A percentile compares a stretch with the other conserved stretches of the same genome.
phyloP scores from a whole-genome alignment of 140 eudicot species.

The Stevia rebaudiana region DNA sequence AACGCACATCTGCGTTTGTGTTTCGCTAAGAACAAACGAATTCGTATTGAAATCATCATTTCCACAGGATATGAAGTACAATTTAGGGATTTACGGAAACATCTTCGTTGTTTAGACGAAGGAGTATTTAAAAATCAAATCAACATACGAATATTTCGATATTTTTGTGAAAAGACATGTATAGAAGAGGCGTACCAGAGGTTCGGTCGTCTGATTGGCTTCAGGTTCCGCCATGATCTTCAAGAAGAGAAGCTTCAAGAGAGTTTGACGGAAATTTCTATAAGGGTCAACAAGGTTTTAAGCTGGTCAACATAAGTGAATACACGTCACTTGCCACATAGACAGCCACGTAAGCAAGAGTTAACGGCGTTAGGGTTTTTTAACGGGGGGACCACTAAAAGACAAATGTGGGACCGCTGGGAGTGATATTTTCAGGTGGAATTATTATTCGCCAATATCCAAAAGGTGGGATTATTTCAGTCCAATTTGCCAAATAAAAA shows the following conservation, averaged over 20 bases:
- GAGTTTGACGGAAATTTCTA: slow-evolving; percentile 29
- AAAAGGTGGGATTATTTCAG: no score
- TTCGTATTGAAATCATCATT: background rate
- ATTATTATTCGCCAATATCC: no score
- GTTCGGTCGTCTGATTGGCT: slow-evolving; percentile 29
- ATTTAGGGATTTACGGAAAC: background rate
- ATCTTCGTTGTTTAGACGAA: background rate
- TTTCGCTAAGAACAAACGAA: background rate
- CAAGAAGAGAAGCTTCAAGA: slow-evolving; percentile 16
- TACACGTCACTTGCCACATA: no score
- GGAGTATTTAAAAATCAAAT: background rate
- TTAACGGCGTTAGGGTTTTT: no score
- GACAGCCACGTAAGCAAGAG: no score
- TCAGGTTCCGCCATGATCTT: slow-evolving; percentile 53
- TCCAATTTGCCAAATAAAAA: no score
- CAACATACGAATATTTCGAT: background rate
- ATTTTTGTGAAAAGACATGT: background rate
- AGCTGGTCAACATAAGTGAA: no score
- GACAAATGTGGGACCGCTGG: no score
- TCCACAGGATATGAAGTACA: background rate
- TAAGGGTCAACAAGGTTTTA: no score
- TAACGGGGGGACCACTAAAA: no score
- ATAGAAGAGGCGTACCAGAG: slow-evolving; percentile 22
- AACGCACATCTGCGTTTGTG: background rate
- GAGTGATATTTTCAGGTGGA: no score